A percentile compares a stretch with the other conserved stretches of the same genome.
Evolutionary conservation across 2,329 filamentous ascomycete species (phyloP).

Genomic region (Pseudogymnoascus sp.): DNA sequence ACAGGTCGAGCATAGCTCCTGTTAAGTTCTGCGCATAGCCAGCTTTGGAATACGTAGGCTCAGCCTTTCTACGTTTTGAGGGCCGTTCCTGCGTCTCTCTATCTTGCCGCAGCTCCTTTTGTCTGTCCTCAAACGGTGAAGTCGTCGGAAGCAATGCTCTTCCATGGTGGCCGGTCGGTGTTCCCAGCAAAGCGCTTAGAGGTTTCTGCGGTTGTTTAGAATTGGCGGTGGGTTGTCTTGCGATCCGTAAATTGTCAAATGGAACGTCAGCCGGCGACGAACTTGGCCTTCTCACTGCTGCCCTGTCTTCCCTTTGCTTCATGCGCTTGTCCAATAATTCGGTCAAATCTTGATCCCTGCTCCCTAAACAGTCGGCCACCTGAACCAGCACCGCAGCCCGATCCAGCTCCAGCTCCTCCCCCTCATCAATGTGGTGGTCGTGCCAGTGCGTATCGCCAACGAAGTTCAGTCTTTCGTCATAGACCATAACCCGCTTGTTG

Average conservation of each 20-base stretch:
- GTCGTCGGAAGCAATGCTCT: slow-evolving; percentile 48
- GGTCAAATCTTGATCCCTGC: slow-evolving; percentile 67
- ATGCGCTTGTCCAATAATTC: slow-evolving; percentile 63
- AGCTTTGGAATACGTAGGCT: slow-evolving; percentile 16
- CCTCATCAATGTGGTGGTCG: slow-evolving; percentile 61
- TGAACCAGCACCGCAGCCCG: slow-evolving; percentile 69
- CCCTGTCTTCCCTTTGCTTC: slow-evolving; percentile 45
- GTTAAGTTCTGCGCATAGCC: slow-evolving; percentile 46
- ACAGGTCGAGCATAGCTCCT: slow-evolving; percentile 40
- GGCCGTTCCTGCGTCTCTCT: slow-evolving; percentile 25
- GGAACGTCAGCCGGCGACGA: slow-evolving; percentile 24
- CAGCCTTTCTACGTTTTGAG: slow-evolving; percentile 18
- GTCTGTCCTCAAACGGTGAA: slow-evolving; percentile 58
- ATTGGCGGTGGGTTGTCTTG: slow-evolving; percentile 31
- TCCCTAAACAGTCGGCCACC: slow-evolving; percentile 67
- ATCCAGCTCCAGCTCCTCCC: slow-evolving; percentile 75
- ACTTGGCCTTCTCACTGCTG: slow-evolving; percentile 29
- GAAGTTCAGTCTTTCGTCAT: slow-evolving; percentile 71
- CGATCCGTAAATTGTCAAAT: slow-evolving; percentile 25
- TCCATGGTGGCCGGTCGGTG: slow-evolving; percentile 54
- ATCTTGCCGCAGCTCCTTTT: slow-evolving; percentile 18
- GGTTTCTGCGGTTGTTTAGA: slow-evolving; percentile 48
- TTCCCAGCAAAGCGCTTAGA: slow-evolving; percentile 56
- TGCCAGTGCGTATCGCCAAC: slow-evolving; percentile 82
- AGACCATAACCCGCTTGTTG: slow-evolving; percentile 86